Evolutionary conservation across 176 grass and related monocot species (phyloP).

Genomic region (Aegilops tauschii): DNA sequence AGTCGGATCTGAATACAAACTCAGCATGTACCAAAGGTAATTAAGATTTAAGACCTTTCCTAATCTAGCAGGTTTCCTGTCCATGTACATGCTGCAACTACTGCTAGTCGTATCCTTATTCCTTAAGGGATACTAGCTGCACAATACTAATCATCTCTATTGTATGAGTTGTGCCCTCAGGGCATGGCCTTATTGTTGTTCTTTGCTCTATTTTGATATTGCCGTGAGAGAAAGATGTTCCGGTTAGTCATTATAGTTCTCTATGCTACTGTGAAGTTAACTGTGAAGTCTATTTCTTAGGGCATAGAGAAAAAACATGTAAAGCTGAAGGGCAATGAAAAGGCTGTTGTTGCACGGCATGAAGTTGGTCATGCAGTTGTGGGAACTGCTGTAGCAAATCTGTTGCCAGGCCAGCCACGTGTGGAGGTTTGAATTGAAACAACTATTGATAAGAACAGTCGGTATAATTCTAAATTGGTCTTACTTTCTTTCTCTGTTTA

Average conservation of each 20-base stretch:
- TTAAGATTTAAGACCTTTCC: no score
- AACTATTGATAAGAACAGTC: conserved; percentile 27
- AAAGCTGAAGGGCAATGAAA: conserved; percentile 89
- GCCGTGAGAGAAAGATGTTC: background rate
- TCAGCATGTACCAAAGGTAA: no score
- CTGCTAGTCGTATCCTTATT: no score
- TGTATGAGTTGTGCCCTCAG: background rate
- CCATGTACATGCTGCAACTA: no score
- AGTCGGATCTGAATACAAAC: no score
- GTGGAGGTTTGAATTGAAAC: conserved; percentile 71
- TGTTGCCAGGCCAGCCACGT: conserved; percentile 84
- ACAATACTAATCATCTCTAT: background rate
- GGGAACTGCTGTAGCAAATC: conserved; percentile 85
- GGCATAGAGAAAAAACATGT: conserved; percentile 99
- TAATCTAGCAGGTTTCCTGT: no score
- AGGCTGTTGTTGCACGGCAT: conserved; percentile 94
- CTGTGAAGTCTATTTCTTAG: conserved; percentile 39
- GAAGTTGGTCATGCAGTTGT: conserved; percentile 98
- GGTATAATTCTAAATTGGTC: background rate
- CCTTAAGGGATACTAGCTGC: background rate
- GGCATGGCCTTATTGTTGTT: background rate
- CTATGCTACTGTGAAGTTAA: conserved; percentile 25
- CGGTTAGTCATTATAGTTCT: background rate
- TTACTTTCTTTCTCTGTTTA: conserved; percentile 15
- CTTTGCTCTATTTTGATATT: background rate